Evolutionary conservation across 768 basidiomycete species (phyloP), one percentile per base, ranked within the genome.

Genomic region (Pulveroboletus sp.): DNA sequence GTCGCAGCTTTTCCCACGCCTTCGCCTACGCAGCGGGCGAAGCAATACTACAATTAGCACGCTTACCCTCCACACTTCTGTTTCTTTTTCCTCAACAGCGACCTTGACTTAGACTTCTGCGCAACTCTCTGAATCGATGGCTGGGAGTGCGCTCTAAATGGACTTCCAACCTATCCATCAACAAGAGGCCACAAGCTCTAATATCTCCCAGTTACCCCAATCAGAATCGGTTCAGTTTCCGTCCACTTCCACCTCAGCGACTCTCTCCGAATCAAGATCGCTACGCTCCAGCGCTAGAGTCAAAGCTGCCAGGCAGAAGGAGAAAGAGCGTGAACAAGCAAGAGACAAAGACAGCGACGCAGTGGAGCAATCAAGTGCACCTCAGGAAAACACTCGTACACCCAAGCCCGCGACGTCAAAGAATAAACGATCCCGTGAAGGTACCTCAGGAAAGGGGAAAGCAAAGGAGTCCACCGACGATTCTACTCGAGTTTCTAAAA

Each of bases 61-160:
- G 55, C 51, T 51, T 51, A 56, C 50, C 54, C 36, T 45, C 33
- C 49, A 51, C 39, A 27, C 28, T 53, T 46, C 40, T 50, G 44
- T 65, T 56, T 51, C 57, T 57, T 66, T 62, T 57, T 56, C 56
- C 52, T 58, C 47, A 35, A 59, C 61, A 47, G 44, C 39, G 54
- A 68, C 57, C 54, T 58, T 66, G 59, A 43, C 46, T 52, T 59
- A 45, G 49, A 60, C 57, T 53, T 54, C 18, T 49, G 35, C 49
- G 48, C 36, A 51, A 53, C 45, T 44, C 46, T 51, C 54, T 51
- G 67, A 63, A 80, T 86, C 86, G 83, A 90, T 90, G 87, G 87
- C 87, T 83, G 83, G 80, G 81, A 71, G 83, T 78, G 82, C 79
- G 75, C 76, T 81, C 85, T 89, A 89, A 89, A 90, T 90, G 88